A percentile compares a stretch with the other conserved stretches of the same genome.
Evolutionary conservation across 495 filamentous ascomycete species (phyloP).

Genomic region (Glarea lozoyensis): DNA sequence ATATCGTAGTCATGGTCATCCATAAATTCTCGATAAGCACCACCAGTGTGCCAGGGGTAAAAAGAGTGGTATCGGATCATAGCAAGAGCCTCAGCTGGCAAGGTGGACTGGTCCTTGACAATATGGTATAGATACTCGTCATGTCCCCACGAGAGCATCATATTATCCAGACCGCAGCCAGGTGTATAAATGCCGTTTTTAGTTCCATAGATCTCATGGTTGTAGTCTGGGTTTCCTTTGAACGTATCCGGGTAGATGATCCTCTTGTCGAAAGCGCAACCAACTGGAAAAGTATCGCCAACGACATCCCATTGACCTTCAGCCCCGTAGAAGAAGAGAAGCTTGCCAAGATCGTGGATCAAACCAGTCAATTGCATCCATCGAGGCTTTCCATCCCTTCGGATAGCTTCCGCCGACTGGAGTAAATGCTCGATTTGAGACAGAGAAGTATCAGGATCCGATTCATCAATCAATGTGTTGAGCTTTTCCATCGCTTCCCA

Average conservation of each 20-base stretch:
- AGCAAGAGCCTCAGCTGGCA: slow-evolving; percentile 73
- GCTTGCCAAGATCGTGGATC: slow-evolving; percentile 86
- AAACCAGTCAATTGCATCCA: slow-evolving; percentile 89
- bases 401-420: slow-evolving; percentile 79
- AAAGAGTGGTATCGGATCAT: slow-evolving; percentile 90
- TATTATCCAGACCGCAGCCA: slow-evolving; percentile 68
- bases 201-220: slow-evolving; percentile 57
- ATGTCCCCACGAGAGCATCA: slow-evolving; percentile 89
- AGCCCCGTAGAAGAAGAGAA: slow-evolving; percentile 75
- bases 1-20: slow-evolving; percentile 68
- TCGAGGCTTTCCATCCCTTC: slow-evolving; percentile 77
- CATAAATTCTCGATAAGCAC: slow-evolving; percentile 74
- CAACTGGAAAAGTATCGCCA: slow-evolving; percentile 88
- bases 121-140: slow-evolving; percentile 89
- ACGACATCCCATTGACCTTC: slow-evolving; percentile 89
- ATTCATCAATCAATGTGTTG: slow-evolving; percentile 81
- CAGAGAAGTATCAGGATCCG: slow-evolving; percentile 78
- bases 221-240: slow-evolving; percentile 52
- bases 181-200: slow-evolving; percentile 69
- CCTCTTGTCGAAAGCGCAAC: slow-evolving; percentile 64
- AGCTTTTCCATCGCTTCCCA: slow-evolving; percentile 90
- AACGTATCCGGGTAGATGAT: slow-evolving; percentile 79
- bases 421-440: slow-evolving; percentile 83
- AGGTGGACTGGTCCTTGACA: slow-evolving; percentile 62
- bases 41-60: slow-evolving; percentile 79